phyloP scores from a whole-genome alignment of 2,329 filamentous ascomycete species.

The Aspergillus viridinutans region DNA sequence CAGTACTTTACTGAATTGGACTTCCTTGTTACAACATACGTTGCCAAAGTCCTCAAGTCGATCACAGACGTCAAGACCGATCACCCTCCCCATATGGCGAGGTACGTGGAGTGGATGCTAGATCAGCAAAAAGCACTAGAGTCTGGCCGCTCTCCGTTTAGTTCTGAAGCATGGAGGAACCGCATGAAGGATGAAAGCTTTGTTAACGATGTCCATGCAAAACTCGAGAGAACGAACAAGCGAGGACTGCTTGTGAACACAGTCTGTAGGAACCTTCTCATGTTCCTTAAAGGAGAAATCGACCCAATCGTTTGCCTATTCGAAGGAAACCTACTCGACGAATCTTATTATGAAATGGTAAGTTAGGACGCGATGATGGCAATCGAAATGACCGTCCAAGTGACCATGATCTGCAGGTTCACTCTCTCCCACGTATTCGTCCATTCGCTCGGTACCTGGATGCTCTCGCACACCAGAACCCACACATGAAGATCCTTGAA shows the following conservation, averaged over 20 bases:
- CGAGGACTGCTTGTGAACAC: neutral
- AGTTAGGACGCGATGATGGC: neutral
- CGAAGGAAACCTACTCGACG: neutral
- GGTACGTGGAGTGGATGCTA: slow-evolving; percentile 1
- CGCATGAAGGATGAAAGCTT: neutral
- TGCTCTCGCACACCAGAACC: slow-evolving; percentile 3
- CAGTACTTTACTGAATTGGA: slow-evolving; percentile 2
- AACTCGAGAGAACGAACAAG: neutral
- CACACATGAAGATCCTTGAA: slow-evolving; percentile 4
- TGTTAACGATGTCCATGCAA: neutral
- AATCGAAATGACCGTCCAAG: neutral
- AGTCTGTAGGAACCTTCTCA: neutral
- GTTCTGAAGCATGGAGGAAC: neutral
- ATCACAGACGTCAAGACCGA: neutral
- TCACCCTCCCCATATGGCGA: neutral
- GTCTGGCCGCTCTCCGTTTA: neutral
- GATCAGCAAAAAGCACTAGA: neutral
- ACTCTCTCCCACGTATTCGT: neutral
- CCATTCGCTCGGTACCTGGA: neutral
- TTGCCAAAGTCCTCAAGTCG: neutral
- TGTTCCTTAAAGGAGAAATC: neutral
- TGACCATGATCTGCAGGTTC: neutral
- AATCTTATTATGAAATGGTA: slow-evolving; percentile 5
- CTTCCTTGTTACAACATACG: neutral
- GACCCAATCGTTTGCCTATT: slow-evolving; percentile 1